Conservation (phyloP, 495 filamentous ascomycete species). For the Penicillium goetzii region DNA sequence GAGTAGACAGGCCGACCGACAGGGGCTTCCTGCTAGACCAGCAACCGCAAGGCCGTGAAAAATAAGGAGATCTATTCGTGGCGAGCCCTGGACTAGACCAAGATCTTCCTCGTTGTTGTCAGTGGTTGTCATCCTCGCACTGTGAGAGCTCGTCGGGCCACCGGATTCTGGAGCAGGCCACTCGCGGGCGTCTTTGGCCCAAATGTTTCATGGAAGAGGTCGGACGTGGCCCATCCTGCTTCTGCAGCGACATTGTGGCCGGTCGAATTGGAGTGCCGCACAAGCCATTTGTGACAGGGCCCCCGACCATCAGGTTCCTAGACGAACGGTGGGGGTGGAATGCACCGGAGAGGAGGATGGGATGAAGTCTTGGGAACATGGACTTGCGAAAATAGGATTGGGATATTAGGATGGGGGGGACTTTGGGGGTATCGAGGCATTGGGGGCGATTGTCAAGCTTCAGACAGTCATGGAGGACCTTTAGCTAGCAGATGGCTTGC, state of each 20-base stretch:
- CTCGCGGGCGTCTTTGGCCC: conserved; percentile 31
- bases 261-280: conserved; percentile 33
- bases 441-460: neutral
- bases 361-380: neutral
- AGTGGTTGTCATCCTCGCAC: conserved; percentile 34
- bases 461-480: neutral
- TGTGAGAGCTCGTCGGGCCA: conserved; percentile 40
- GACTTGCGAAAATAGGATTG: neutral
- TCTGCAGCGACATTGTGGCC: conserved; percentile 23
- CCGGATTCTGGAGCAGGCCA: conserved; percentile 40
- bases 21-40: neutral
- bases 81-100: neutral
- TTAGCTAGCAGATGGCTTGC: neutral
- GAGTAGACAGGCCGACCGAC: neutral
- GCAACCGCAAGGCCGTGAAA: neutral
- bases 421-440: neutral
- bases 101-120: neutral
- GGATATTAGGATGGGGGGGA: neutral
- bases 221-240: conserved; percentile 31
- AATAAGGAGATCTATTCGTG: neutral
- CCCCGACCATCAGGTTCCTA: conserved; percentile 31
- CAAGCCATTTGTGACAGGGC: conserved; percentile 30
- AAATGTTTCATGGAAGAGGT: conserved; percentile 39
- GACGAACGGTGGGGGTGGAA: conserved; percentile 32
- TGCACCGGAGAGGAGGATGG: conserved; percentile 29